Evolutionary conservation across 371 early-diverging fungal genomes (phyloP).

Genomic region (Haplosporangium sp.): DNA sequence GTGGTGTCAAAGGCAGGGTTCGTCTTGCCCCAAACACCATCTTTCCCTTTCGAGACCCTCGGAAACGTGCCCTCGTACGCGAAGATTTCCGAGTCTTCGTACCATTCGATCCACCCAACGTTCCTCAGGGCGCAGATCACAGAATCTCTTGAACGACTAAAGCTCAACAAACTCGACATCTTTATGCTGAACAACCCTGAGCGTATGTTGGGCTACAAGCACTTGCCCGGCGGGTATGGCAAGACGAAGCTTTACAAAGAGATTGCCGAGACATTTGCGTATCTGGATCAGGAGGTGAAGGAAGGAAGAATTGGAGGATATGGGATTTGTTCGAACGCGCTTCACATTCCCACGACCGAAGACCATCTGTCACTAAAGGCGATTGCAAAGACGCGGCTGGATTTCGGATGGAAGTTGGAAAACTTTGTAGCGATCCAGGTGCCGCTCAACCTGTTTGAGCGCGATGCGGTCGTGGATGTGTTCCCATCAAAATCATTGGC

Average conservation of each 20-base stretch:
- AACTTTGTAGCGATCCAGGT: constrained; percentile 74
- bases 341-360: constrained; percentile 67
- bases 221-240: constrained; percentile 52
- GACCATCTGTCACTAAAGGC: constrained; percentile 70
- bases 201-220: constrained; percentile 72
- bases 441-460: constrained; percentile 85
- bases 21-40: constrained; percentile 46
- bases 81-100: constrained; percentile 64
- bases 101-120: constrained; percentile 73
- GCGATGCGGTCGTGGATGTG: constrained; percentile 62
- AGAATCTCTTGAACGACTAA: constrained; percentile 67
- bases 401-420: constrained; percentile 54
- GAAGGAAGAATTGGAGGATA: constrained; percentile 74
- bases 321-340: constrained; percentile 79
- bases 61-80: constrained; percentile 58
- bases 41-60: constrained; percentile 18
- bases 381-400: constrained; percentile 44
- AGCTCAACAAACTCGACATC: constrained; percentile 71
- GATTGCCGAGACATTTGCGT: constrained; percentile 66
- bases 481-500: constrained; percentile 61
- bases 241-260: constrained; percentile 65
- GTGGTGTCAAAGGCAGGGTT: constrained; percentile 82
- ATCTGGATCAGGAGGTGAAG: constrained; percentile 72
- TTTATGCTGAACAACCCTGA: constrained; percentile 87
- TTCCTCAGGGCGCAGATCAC: constrained; percentile 71